A percentile compares a stretch with the other conserved stretches of the same genome.
Evolutionary conservation across 108 stramenopile genomes (phyloP).

Genomic region (Nitzschia sp.): DNA sequence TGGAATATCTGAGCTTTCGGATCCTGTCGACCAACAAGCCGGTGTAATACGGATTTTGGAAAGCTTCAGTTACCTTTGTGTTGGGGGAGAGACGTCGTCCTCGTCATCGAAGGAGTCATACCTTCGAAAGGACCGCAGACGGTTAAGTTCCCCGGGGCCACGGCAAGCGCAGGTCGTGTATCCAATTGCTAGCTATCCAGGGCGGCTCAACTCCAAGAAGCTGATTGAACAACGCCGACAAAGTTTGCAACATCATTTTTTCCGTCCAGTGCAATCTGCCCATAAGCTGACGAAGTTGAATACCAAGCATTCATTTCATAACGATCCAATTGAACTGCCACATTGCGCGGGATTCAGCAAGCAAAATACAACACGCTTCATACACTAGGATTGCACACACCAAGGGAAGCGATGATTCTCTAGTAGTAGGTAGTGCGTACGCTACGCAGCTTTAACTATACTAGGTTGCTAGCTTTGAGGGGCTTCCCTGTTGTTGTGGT

Average conservation of each 20-base stretch:
- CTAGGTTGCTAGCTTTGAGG: no score
- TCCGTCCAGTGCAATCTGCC: conserved; percentile 19
- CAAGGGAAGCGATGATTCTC: no score
- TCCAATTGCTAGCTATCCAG: conserved; percentile 16
- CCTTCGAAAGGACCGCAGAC: conserved; percentile 1
- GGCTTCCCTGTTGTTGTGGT: no score
- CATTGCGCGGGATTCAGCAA: no score
- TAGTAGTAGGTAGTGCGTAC: no score
- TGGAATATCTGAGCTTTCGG: neutral
- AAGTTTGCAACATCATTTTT: conserved; percentile 22
- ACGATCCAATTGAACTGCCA: neutral
- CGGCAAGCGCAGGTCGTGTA: neutral
- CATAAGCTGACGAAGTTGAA: neutral
- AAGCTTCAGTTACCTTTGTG: conserved; percentile 10
- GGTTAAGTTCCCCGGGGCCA: neutral
- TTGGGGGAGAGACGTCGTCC: neutral
- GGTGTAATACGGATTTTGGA: conserved; percentile 11
- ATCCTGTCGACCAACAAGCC: neutral
- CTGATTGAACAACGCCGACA: conserved; percentile 22
- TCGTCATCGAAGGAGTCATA: neutral
- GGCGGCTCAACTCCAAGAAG: conserved; percentile 17
- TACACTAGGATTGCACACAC: no score
- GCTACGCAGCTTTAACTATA: no score
- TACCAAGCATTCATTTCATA: neutral
- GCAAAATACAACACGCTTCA: no score